Evolutionary conservation across 495 filamentous ascomycete genomes (phyloP), one percentile per base, ranked within the genome.

Genomic region (Aspergillus biplanus): DNA sequence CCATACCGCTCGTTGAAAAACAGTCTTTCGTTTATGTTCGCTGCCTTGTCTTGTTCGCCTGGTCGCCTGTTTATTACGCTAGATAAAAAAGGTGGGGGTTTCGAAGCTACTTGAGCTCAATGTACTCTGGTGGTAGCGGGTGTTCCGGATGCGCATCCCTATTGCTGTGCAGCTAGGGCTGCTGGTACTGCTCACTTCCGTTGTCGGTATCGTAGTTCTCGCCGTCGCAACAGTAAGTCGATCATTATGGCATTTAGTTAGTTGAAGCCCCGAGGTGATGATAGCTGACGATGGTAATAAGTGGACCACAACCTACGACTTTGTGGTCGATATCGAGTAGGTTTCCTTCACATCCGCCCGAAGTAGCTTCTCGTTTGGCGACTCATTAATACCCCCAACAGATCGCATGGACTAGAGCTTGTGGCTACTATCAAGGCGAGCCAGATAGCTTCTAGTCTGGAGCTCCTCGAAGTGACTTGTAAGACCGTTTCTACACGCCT

Each of bases 351-450:
- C 50, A 53, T 9, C 33, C 27, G 5, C 27, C 15, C 13, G 31
- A 6, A 33, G 4, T 33, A 21, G 12, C 47, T 5, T n/a, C n/a
- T n/a, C n/a, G n/a, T n/a, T n/a, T n/a, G n/a, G n/a, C n/a, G 47
- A 18, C 7, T 9, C 5, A 21, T 75, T 65, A 16, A 5, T 21
- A 34, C 18, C 18, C 13, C 31, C 61, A 64, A 33, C 31, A 85
- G 82, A 62, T 75, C 78, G 0, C 78, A 79, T 49, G 82, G 85
- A 39, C 84, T 96, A 34, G 76, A 88, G 33, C 83, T 97, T 54
- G 91, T 91, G 3, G 93, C 93, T 15, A 90, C 88, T 12, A 85
- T 97, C 70, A 97, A 96, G 73, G 88, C 92, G 32, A 86, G 89
- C 21, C 88, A 93, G 69, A 82, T 97, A 39, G 76, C 87, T n/a